These are phyloP conservation scores for Penicillium sumatraense DNA, from an alignment of 2,329 filamentous ascomycete species.

Conservation along the genomic window DNA sequence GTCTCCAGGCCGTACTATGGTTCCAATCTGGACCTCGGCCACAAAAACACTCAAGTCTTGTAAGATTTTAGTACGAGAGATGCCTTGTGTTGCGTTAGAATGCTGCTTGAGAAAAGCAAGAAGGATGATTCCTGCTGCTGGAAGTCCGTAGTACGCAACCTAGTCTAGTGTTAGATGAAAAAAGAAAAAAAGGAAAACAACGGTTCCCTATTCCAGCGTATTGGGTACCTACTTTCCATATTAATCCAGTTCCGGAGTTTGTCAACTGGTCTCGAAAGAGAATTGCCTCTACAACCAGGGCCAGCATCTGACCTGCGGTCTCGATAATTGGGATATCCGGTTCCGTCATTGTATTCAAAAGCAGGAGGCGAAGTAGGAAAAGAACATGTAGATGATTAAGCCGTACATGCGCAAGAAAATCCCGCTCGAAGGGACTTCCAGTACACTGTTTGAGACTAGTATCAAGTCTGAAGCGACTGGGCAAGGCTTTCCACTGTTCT, in stretches of 20 bases:
- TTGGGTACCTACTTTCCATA: slow-evolving; percentile 38
- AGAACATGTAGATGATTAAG: slow-evolving; percentile 34
- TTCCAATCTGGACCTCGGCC: slow-evolving; percentile 31
- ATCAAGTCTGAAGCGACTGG: slow-evolving; percentile 27
- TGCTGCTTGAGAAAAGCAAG: slow-evolving; percentile 32
- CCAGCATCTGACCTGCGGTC: slow-evolving; percentile 33
- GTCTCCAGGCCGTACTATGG: slow-evolving; percentile 28
- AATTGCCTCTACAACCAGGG: slow-evolving; percentile 32
- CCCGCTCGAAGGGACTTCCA: slow-evolving; percentile 27
- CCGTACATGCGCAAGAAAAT: slow-evolving; percentile 30
- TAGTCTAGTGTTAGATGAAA: slow-evolving; percentile 5
- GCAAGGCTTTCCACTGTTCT: slow-evolving; percentile 26
- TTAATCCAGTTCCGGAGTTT: slow-evolving; percentile 32
- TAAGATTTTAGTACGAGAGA: slow-evolving; percentile 24
- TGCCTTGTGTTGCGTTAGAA: slow-evolving; percentile 9
- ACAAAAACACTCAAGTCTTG: slow-evolving; percentile 36
- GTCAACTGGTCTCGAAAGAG: slow-evolving; percentile 31
- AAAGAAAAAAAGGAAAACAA: too few relatives aligned
- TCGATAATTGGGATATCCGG: slow-evolving; percentile 30
- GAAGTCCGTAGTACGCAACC: slow-evolving; percentile 35
- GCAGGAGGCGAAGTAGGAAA: slow-evolving; percentile 29
- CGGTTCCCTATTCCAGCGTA: too few relatives aligned
- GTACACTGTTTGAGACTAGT: slow-evolving; percentile 26
- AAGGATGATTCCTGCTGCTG: slow-evolving; percentile 34
- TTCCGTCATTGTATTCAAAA: slow-evolving; percentile 28